Evolutionary conservation across 805 yeast genomes (phyloP).

Genomic region (Wickerhamomyces queroliae): DNA sequence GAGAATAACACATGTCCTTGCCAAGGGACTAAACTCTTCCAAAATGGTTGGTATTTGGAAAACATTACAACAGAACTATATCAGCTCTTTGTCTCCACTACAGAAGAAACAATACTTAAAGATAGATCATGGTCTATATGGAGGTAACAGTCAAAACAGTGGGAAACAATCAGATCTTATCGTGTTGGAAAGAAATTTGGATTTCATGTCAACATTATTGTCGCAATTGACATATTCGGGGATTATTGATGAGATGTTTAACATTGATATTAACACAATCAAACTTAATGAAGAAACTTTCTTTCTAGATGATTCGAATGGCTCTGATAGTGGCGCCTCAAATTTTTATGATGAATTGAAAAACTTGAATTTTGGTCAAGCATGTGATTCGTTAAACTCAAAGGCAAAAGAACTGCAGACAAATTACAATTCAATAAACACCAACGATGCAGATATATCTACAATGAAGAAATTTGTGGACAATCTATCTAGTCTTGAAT

Average conservation of each 20-base stretch:
- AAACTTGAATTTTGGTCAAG: conserved; percentile 69
- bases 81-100: conserved; percentile 28
- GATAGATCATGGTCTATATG: conserved; percentile 23
- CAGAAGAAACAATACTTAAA: conserved; percentile 23
- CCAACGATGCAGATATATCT: conserved; percentile 49
- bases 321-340: conserved; percentile 24
- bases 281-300: conserved; percentile 20
- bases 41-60: conserved; percentile 39
- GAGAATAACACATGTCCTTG: conserved; percentile 41
- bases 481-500: conserved; percentile 60
- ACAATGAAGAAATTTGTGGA: conserved; percentile 72
- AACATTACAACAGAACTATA: conserved; percentile 22
- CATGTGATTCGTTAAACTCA: conserved; percentile 66
- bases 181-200: conserved; percentile 74
- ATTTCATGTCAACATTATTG: conserved; percentile 62
- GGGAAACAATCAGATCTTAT: conserved; percentile 62
- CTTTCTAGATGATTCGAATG: conserved; percentile 12
- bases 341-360: conserved; percentile 46
- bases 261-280: conserved; percentile 36
- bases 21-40: conserved; percentile 53
- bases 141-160: conserved; percentile 30
- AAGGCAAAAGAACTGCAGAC: conserved; percentile 67
- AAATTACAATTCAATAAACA: conserved; percentile 54
- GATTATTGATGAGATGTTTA: conserved; percentile 66
- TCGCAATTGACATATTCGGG: conserved; percentile 83